Evolutionary conservation across 306 rosid genomes (phyloP).

Genomic region (Hippophae tibetana): DNA sequence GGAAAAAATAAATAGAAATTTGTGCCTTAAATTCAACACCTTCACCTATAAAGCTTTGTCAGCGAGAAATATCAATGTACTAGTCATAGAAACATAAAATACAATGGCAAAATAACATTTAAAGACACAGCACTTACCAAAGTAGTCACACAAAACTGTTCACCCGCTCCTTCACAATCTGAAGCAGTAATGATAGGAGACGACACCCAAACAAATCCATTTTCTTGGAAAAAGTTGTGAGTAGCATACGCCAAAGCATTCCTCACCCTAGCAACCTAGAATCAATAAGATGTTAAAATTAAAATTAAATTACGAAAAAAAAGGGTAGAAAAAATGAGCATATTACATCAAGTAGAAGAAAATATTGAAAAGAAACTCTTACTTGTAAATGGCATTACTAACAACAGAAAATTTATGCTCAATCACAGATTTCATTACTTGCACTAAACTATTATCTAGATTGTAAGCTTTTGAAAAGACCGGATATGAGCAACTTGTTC

Average conservation of each 20-base stretch:
- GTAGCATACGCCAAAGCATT: slow-evolving; percentile 83
- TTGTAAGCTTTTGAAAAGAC: too few species aligned
- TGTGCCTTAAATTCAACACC: too few species aligned
- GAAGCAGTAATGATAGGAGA: slow-evolving; percentile 95
- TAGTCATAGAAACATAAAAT: slow-evolving; percentile 4
- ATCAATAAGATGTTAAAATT: slow-evolving; percentile 12
- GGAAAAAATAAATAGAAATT: too few species aligned
- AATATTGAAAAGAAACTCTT: too few species aligned
- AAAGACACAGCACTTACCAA: slow-evolving; percentile 47
- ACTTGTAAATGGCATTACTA: too few species aligned
- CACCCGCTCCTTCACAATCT: slow-evolving; percentile 99
- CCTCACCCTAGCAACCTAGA: slow-evolving; percentile 93
- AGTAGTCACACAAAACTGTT: slow-evolving; percentile 94
- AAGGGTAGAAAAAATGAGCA: neutral
- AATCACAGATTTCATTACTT: too few species aligned
- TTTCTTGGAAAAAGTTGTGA: slow-evolving; percentile 89
- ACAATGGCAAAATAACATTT: slow-evolving; percentile 6
- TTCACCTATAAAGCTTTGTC: too few species aligned
- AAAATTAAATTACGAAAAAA: neutral
- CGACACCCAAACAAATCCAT: slow-evolving; percentile 83
- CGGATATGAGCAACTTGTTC: too few species aligned
- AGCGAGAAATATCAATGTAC: too few species aligned
- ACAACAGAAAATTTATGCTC: too few species aligned
- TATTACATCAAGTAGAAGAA: slow-evolving; percentile 6
- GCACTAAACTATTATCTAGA: too few species aligned